Percentiles rank a stretch among this genome's conserved stretches.
phyloP scores from a whole-genome alignment of 2,329 filamentous ascomycete genomes.

The Dactylonectria estremocensis region DNA sequence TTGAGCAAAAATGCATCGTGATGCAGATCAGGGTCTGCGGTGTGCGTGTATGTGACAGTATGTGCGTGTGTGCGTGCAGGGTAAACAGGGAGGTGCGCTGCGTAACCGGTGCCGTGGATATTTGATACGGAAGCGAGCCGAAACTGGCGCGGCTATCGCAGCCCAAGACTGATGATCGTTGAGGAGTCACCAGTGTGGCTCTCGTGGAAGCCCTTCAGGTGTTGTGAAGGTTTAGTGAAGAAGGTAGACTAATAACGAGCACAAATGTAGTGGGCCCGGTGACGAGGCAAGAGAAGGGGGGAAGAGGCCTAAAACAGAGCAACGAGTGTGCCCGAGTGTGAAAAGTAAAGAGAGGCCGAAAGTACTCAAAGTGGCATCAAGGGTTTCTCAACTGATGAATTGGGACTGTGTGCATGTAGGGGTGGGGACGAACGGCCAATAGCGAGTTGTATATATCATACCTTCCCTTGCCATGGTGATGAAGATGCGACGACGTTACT shows the following conservation, averaged over 20 bases:
- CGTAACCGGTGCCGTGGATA: constrained; percentile 5
- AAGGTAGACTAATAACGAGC: not conserved
- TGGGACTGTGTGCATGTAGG: not conserved
- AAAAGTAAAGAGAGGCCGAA: constrained; percentile 14
- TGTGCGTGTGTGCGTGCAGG: constrained; percentile 1
- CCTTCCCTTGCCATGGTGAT: not conserved
- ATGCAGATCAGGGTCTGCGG: constrained; percentile 33
- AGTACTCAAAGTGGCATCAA: constrained; percentile 12
- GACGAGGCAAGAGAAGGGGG: constrained; percentile 1
- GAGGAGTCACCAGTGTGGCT: not conserved
- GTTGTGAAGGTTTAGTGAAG: not conserved
- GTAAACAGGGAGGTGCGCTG: constrained; percentile 10
- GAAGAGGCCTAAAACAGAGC: not conserved
- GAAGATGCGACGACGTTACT: not conserved
- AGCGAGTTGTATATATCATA: not conserved
- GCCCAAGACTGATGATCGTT: constrained; percentile 1
- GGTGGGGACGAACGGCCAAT: not conserved
- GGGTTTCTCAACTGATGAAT: not conserved
- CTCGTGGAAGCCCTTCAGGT: not conserved
- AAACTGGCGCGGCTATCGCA: constrained; percentile 12
- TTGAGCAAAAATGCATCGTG: constrained; percentile 36
- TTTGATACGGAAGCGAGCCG: constrained; percentile 14
- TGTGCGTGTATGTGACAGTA: not conserved
- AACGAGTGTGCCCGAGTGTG: constrained; percentile 13
- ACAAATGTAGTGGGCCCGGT: not conserved